Base-by-base conservation (phyloP, 768 basidiomycete genomes). In the Phlebiopsis flavidoalba region DNA sequence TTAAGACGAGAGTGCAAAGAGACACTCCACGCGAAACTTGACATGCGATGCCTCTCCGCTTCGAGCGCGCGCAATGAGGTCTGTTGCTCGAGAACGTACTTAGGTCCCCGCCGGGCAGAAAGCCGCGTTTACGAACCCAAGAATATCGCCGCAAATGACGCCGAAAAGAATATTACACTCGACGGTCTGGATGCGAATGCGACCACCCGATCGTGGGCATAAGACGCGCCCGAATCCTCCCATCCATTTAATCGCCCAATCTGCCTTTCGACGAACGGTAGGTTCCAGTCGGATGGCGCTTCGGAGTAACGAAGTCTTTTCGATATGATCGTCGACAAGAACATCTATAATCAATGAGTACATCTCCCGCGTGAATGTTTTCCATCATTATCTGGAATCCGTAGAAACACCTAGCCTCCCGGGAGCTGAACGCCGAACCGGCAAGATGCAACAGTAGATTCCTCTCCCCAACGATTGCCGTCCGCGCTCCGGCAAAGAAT, bases 41-140 rank as follows among this genome's bases (percentile, higher is more conserved):
- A 80, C 80, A 73, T 82, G 80, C 59, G n/a, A 81, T 74, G 66
- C 79, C 80, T n/a, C 72, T 84, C 83, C n/a, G n/a, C n/a, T n/a
- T n/a, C n/a, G n/a, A 64, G 83, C 82, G 53, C 82, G 74, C 31
- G 77, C 78, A 73, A 83, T 83, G 67, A 83, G 74, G 72, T 83
- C 82, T n/a, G n/a, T n/a, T n/a, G 75, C 83, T 83, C 53, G 80
- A 81, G 72, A 81, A 81, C n/a, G n/a, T n/a, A n/a, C n/a, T n/a
- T n/a, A n/a, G 19, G 80, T 81, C 50, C 83, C 71, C 45, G n/a
- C 81, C 82, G 40, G 81, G 81, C 80, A 83, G 80, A 57, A 83
- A 72, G 26, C 81, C 81, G 21, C 81, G 73, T 74, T 81, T 82
- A 75, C 81, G 80, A 60, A 83, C 71, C 80, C 80, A 83, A 72